Conservation (phyloP, 1,284 basidiomycete genomes). For the Kwoniella shivajii region DNA sequence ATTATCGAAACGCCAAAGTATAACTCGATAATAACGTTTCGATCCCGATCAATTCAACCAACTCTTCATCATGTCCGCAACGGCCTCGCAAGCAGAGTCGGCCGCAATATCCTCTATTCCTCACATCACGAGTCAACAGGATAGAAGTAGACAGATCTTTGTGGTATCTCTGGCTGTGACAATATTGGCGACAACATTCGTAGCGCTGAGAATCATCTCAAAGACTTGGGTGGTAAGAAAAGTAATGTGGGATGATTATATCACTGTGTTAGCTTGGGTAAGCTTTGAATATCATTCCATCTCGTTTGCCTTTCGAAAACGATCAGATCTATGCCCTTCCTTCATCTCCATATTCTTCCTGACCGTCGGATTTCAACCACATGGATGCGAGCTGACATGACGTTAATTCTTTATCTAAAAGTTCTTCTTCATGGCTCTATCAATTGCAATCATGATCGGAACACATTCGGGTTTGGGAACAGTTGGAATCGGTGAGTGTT, state of each 20-base stretch:
- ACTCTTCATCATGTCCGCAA: no score
- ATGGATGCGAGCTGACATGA: slow-evolving; percentile 4
- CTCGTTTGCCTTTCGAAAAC: neutral
- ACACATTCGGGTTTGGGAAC: slow-evolving; percentile 44
- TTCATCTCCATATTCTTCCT: neutral
- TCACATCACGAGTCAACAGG: slow-evolving; percentile 2
- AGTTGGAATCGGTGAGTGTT: slow-evolving; percentile 34
- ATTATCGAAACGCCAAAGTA: no score
- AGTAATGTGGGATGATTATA: slow-evolving; percentile 42
- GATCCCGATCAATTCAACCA: no score
- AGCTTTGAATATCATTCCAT: slow-evolving; percentile 10
- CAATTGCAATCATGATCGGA: slow-evolving; percentile 40
- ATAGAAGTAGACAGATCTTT: slow-evolving; percentile 42
- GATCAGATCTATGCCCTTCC: neutral
- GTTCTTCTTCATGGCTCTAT: slow-evolving; percentile 39
- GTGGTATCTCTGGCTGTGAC: slow-evolving; percentile 39
- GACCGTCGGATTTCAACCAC: neutral
- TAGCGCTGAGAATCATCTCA: slow-evolving; percentile 40
- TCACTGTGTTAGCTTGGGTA: slow-evolving; percentile 50
- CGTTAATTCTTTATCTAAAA: neutral
- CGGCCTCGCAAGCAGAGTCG: neutral
- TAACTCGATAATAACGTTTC: no score
- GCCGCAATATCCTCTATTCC: neutral
- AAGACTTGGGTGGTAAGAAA: slow-evolving; percentile 48
- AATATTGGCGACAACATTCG: slow-evolving; percentile 44